These are phyloP conservation scores for Mediolabrus comicus DNA, from an alignment of 108 stramenopile species.

Conservation along the genomic window DNA sequence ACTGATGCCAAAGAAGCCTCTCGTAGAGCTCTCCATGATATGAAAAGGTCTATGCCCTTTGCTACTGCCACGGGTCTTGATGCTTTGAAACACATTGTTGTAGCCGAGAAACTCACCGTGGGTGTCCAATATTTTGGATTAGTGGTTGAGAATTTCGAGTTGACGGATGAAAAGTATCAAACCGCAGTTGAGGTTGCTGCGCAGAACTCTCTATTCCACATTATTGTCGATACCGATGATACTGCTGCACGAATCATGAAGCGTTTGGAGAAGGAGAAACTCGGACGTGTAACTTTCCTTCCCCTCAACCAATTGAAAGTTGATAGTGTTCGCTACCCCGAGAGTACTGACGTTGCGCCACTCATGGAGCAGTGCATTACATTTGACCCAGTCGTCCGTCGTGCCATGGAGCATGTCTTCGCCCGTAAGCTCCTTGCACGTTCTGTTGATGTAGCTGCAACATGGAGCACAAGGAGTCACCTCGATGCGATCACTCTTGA, in stretches of 20 bases:
- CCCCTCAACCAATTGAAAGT: conserved; percentile 93
- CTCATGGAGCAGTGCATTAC: conserved; percentile 68
- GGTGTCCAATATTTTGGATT: conserved; percentile 90
- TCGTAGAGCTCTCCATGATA: conserved; percentile 55
- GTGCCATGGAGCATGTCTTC: conserved; percentile 94
- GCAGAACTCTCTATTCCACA: conserved; percentile 94
- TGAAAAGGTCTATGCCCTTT: conserved; percentile 87
- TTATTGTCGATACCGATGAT: conserved; percentile 96
- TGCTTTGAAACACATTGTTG: conserved; percentile 74
- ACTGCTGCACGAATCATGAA: conserved; percentile 93
- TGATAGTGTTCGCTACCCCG: conserved; percentile 62
- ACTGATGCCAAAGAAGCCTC: conserved; percentile 62
- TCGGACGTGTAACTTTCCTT: conserved; percentile 97
- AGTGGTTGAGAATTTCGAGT: conserved; percentile 88
- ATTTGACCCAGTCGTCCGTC: conserved; percentile 76
- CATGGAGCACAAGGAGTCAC: conserved; percentile 59
- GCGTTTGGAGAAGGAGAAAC: conserved; percentile 78
- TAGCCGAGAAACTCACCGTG: conserved; percentile 61
- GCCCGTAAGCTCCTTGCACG: conserved; percentile 89
- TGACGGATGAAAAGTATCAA: conserved; percentile 79
- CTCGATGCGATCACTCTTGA: conserved; percentile 98
- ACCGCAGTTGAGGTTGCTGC: conserved; percentile 95
- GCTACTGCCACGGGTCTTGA: conserved; percentile 83
- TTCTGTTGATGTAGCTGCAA: conserved; percentile 76
- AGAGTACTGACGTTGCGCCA: conserved; percentile 71